These are phyloP conservation scores for Aristolochia californica DNA, from an alignment of 164 flowering plant genomes.

Conservation along the genomic window DNA sequence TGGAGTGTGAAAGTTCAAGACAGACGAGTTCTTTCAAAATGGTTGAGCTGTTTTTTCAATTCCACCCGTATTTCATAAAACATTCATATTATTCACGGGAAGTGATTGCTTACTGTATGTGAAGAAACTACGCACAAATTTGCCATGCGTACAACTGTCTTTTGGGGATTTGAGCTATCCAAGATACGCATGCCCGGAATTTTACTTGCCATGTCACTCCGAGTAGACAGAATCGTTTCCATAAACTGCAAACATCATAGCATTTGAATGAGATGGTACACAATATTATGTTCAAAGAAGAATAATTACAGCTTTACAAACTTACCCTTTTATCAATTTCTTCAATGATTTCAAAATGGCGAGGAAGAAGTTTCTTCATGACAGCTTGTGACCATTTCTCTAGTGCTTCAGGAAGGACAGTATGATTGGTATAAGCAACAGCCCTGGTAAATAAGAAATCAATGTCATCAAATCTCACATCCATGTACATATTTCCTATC, in stretches of 20 bases:
- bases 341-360: conserved; percentile 92
- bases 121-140: conserved; percentile 93
- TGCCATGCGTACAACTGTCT: conserved; percentile 96
- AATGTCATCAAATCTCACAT: background rate
- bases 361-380: conserved; percentile 97
- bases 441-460: conserved; percentile 47
- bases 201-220: conserved; percentile 60
- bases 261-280: background rate
- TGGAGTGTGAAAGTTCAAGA: too few species aligned
- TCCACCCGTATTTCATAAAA: background rate
- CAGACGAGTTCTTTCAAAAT: too few species aligned
- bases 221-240: conserved; percentile 36
- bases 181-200: conserved; percentile 52
- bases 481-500: background rate
- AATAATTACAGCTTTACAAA: background rate
- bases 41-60: too few species aligned
- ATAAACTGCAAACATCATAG: conserved; percentile 48
- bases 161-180: conserved; percentile 74
- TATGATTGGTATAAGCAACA: conserved; percentile 94
- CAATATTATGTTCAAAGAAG: background rate
- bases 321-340: conserved; percentile 86
- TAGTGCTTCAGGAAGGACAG: conserved; percentile 96
- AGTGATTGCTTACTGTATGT: conserved; percentile 48
- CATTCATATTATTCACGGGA: background rate
- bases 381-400: conserved; percentile 96